Evolutionary conservation across 129 eudicot species (phyloP).

Genomic region (Flaveria trinervia): DNA sequence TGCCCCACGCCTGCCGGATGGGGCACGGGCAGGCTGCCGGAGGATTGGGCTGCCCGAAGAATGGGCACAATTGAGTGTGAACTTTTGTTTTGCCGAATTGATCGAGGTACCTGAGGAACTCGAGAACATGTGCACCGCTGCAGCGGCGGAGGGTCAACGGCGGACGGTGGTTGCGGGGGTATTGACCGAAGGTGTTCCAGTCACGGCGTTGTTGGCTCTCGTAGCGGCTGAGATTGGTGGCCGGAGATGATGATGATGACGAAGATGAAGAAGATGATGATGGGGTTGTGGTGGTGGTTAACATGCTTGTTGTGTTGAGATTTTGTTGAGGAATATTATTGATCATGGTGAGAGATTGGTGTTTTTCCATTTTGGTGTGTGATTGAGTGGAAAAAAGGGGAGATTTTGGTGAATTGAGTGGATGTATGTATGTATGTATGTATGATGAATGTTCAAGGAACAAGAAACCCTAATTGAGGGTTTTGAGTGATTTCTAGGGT

Average conservation of each 20-base stretch:
- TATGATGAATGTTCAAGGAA: not conserved
- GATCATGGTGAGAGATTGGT: constrained; percentile 35
- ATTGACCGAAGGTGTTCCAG: constrained; percentile 92
- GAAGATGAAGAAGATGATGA: constrained; percentile 40
- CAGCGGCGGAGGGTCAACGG: constrained; percentile 72
- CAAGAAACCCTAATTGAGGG: constrained; percentile 30
- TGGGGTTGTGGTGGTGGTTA: not conserved
- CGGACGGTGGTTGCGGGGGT: constrained; percentile 88
- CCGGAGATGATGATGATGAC: constrained; percentile 37
- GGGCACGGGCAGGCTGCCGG: constrained; percentile 92
- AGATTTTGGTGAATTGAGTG: too few relatives aligned
- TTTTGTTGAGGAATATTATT: constrained; percentile 26
- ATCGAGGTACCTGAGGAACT: constrained; percentile 71
- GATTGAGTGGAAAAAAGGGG: not conserved
- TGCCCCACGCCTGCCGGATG: constrained; percentile 86
- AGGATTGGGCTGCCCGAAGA: constrained; percentile 73
- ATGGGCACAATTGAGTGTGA: constrained; percentile 74
- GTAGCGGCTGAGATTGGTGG: constrained; percentile 76
- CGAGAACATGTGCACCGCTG: constrained; percentile 82
- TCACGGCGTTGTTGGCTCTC: constrained; percentile 93
- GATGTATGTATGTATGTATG: too few relatives aligned
- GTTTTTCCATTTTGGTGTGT: constrained; percentile 34
- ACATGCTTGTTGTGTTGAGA: constrained; percentile 31
- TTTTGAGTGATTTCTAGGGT: constrained; percentile 29
- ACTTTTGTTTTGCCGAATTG: constrained; percentile 86